Conservation (phyloP, 2,329 filamentous ascomycete genomes). For the Fusarium burgessii region DNA sequence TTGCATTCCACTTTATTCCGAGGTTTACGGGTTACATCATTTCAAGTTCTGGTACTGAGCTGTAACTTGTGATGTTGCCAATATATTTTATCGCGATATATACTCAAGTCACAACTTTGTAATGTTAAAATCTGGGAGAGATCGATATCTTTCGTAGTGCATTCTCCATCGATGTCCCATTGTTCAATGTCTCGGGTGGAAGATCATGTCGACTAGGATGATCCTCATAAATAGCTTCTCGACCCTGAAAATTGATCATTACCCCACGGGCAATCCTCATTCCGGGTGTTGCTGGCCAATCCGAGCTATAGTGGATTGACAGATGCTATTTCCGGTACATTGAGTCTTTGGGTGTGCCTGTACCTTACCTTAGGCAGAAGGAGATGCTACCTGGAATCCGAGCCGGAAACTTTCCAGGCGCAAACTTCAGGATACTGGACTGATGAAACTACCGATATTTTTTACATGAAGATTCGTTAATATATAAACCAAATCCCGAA, state of each 20-base stretch:
- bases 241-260: neutral
- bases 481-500: neutral
- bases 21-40: neutral
- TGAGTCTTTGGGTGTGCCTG: neutral
- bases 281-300: slow-evolving; percentile 1
- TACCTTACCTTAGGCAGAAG: neutral
- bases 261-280: slow-evolving; percentile 2
- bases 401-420: neutral
- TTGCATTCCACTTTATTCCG: slow-evolving; percentile 24
- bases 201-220: slow-evolving; percentile 6
- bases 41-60: neutral
- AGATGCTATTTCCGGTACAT: slow-evolving; percentile 1
- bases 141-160: neutral
- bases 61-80: neutral
- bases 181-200: slow-evolving; percentile 2
- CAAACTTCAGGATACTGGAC: neutral
- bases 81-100: neutral
- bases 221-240: slow-evolving; percentile 1
- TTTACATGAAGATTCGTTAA: too few relatives aligned
- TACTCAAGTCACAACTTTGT: neutral
- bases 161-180: neutral
- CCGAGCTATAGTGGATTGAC: neutral
- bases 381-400: slow-evolving; percentile 1
- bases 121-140: neutral
- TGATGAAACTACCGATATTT: neutral